Evolutionary conservation across 345 rosid species (phyloP).

Genomic region (Ceriops tagal): DNA sequence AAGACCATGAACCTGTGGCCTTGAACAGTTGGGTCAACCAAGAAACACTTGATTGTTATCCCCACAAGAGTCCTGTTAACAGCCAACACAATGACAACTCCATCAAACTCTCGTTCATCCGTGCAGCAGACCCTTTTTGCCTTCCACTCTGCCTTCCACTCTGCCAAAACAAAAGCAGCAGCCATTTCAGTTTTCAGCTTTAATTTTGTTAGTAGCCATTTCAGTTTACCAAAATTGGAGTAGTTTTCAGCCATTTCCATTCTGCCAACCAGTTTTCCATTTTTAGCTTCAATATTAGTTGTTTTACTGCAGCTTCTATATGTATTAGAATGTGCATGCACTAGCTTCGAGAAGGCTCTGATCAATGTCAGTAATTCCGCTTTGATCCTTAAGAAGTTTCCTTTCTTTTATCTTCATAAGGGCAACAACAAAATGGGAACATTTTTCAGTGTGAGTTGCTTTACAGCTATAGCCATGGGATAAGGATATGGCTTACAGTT

Average conservation of each 20-base stretch:
- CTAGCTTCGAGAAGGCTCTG: too few relatives aligned
- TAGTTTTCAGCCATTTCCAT: neutral
- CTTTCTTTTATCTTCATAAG: too few relatives aligned
- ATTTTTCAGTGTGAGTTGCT: too few relatives aligned
- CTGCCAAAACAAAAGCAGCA: constrained; percentile 11
- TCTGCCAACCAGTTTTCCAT: neutral
- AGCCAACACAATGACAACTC: constrained; percentile 1
- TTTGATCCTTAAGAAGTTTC: too few relatives aligned
- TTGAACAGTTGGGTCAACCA: too few relatives aligned
- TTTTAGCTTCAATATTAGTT: neutral
- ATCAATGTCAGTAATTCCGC: too few relatives aligned
- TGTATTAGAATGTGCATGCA: too few relatives aligned
- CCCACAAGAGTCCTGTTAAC: neutral
- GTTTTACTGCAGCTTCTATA: too few relatives aligned
- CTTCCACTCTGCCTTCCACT: constrained; percentile 11
- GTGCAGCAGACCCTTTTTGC: constrained; percentile 5
- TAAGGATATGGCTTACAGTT: too few relatives aligned
- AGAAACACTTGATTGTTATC: neutral
- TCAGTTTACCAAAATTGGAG: neutral
- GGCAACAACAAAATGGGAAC: too few relatives aligned
- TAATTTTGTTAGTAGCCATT: neutral
- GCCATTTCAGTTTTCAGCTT: neutral
- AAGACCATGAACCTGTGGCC: too few relatives aligned
- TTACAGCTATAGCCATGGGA: too few relatives aligned
- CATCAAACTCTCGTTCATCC: neutral